Evolutionary conservation across 1,284 basidiomycete genomes (phyloP).

Genomic region (Fomitopsis palustris): DNA sequence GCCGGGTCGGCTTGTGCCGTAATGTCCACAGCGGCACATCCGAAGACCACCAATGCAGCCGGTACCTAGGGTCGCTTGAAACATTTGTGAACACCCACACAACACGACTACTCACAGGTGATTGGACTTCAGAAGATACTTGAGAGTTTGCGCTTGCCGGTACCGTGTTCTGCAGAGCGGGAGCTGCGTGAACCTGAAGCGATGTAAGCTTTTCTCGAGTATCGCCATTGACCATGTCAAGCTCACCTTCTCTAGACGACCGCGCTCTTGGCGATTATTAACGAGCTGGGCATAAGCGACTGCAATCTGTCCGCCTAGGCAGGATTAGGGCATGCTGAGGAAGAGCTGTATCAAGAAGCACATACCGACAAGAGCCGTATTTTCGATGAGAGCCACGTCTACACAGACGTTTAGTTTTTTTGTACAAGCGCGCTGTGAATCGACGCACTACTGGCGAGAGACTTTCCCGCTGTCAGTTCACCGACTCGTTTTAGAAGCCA

Average conservation of each 20-base stretch:
- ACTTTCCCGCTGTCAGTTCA: slow-evolving; percentile 77
- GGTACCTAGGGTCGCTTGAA: slow-evolving; percentile 9
- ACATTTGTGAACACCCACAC: neutral
- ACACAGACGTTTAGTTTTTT: neutral
- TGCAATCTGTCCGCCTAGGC: slow-evolving; percentile 75
- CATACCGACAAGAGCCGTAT: slow-evolving; percentile 85
- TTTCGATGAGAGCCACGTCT: slow-evolving; percentile 90
- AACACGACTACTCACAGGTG: neutral
- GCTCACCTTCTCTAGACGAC: neutral
- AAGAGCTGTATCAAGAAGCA: slow-evolving; percentile 8
- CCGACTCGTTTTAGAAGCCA: slow-evolving; percentile 89
- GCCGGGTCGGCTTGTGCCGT: slow-evolving; percentile 49
- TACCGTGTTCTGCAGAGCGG: neutral
- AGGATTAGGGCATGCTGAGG: neutral
- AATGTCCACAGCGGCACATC: slow-evolving; percentile 86
- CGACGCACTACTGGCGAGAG: slow-evolving; percentile 66
- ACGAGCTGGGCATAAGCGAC: slow-evolving; percentile 67
- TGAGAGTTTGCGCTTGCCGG: neutral
- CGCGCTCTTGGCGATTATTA: slow-evolving; percentile 2
- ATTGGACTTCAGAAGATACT: neutral
- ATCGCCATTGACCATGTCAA: neutral
- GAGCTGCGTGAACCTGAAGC: neutral
- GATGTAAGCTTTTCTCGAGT: neutral
- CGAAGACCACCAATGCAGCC: slow-evolving; percentile 63
- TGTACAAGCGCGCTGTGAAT: neutral